These are phyloP conservation scores for Penicillium arizonense DNA, from an alignment of 495 filamentous ascomycete genomes.

Conservation along the genomic window DNA sequence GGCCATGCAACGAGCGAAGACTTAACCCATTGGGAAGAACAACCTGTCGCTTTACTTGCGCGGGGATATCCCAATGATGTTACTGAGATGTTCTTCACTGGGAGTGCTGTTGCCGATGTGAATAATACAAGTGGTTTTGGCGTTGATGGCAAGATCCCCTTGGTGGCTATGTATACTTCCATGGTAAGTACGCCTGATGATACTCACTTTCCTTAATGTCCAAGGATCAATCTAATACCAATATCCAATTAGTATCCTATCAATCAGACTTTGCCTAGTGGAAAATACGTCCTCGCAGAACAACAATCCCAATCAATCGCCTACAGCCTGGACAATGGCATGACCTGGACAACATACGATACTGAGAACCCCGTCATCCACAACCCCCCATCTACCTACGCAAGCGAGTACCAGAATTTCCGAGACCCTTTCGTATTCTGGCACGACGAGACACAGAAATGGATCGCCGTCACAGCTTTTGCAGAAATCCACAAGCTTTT, in stretches of 20 bases:
- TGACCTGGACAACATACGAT: constrained; percentile 50
- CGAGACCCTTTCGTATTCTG: constrained; percentile 59
- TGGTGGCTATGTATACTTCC: constrained; percentile 56
- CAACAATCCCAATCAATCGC: constrained; percentile 56
- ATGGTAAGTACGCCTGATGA: constrained; percentile 20
- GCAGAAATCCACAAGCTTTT: constrained; percentile 50
- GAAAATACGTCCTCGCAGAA: constrained; percentile 24
- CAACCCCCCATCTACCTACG: constrained; percentile 32
- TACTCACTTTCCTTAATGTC: not conserved
- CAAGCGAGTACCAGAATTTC: constrained; percentile 41
- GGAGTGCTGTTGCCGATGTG: constrained; percentile 49
- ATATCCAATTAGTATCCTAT: constrained; percentile 15
- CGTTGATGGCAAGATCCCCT: constrained; percentile 45
- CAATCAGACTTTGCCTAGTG: constrained; percentile 24
- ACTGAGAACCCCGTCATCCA: constrained; percentile 51
- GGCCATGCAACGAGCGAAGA: constrained; percentile 40
- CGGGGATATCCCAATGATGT: constrained; percentile 42
- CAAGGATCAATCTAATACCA: not conserved
- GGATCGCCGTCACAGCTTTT: constrained; percentile 50
- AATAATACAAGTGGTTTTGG: constrained; percentile 60
- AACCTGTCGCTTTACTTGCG: constrained; percentile 34
- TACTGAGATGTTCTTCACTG: constrained; percentile 51
- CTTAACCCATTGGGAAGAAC: constrained; percentile 37
- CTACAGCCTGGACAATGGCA: constrained; percentile 54
- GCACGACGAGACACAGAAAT: constrained; percentile 43